Conservation (phyloP, 1,284 basidiomycete species). For the Ganoderma boninense region DNA sequence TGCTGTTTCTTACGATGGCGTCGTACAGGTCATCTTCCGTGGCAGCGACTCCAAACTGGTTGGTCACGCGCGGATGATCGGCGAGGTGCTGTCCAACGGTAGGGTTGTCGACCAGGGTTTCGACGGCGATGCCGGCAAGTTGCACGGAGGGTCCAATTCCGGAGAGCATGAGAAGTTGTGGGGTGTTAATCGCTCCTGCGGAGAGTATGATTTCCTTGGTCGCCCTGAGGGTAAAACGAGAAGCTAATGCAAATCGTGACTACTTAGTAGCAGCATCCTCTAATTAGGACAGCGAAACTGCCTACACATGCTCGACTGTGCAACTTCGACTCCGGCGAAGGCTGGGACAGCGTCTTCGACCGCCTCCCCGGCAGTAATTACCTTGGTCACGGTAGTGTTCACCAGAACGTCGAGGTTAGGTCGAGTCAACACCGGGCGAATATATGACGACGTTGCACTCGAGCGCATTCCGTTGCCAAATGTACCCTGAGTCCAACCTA, state of each 20-base stretch:
- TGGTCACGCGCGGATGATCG: constrained; percentile 45
- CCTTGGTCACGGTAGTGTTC: constrained; percentile 48
- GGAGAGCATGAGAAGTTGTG: constrained; percentile 37
- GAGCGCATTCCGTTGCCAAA: constrained; percentile 40
- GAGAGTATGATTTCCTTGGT: constrained; percentile 41
- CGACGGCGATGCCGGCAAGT: constrained; percentile 31
- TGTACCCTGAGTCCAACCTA: constrained; percentile 44
- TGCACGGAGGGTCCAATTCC: constrained; percentile 34
- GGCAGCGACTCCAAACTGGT: constrained; percentile 42
- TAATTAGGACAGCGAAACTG: neutral
- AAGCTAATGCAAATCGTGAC: neutral
- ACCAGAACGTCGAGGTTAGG: constrained; percentile 53
- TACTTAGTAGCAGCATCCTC: neutral
- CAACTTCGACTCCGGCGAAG: constrained; percentile 46
- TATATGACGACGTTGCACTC: constrained; percentile 41
- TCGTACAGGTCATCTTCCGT: constrained; percentile 38
- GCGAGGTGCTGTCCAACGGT: constrained; percentile 32
- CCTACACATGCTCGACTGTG: constrained; percentile 33
- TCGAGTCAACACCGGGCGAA: constrained; percentile 43
- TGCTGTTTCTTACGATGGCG: constrained; percentile 31
- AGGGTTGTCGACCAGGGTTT: constrained; percentile 29
- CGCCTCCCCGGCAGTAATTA: constrained; percentile 40
- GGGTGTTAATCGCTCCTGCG: constrained; percentile 36
- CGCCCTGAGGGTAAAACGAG: constrained; percentile 22
- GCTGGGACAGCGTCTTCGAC: constrained; percentile 29